Evolutionary conservation across 495 filamentous ascomycete species (phyloP).

Genomic region (Letharia lupina): DNA sequence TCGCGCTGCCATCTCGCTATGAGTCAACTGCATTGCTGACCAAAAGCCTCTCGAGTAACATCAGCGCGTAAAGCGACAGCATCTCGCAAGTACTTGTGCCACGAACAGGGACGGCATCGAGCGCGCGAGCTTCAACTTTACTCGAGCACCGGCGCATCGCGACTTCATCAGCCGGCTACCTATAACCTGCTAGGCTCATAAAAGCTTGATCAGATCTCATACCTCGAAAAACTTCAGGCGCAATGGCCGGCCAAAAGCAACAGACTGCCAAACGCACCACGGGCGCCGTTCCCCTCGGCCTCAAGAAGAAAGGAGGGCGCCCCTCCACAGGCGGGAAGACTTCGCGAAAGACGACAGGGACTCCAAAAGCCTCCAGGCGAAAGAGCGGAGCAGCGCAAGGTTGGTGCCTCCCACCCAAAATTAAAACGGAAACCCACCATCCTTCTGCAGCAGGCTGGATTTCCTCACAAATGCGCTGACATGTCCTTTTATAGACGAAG

Average conservation of each 20-base stretch:
- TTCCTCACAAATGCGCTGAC: neutral
- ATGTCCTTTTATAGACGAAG: neutral
- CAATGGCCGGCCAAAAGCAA: constrained; percentile 19
- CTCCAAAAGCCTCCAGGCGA: constrained; percentile 10
- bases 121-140: neutral
- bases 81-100: neutral
- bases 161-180: neutral
- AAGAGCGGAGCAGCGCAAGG: constrained; percentile 12
- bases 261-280: constrained; percentile 20
- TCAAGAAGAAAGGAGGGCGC: constrained; percentile 7
- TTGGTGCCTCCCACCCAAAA: neutral
- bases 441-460: neutral
- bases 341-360: constrained; percentile 13
- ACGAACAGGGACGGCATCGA: neutral
- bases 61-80: neutral
- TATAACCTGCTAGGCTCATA: neutral
- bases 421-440: neutral
- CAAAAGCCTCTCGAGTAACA: neutral
- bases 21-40: neutral
- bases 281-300: constrained; percentile 14
- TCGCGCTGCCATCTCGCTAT: neutral
- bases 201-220: neutral
- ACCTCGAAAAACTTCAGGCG: neutral
- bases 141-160: neutral
- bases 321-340: constrained; percentile 11